Evolutionary conservation across 306 rosid species (phyloP).

Genomic region (Trifolium pratense): DNA sequence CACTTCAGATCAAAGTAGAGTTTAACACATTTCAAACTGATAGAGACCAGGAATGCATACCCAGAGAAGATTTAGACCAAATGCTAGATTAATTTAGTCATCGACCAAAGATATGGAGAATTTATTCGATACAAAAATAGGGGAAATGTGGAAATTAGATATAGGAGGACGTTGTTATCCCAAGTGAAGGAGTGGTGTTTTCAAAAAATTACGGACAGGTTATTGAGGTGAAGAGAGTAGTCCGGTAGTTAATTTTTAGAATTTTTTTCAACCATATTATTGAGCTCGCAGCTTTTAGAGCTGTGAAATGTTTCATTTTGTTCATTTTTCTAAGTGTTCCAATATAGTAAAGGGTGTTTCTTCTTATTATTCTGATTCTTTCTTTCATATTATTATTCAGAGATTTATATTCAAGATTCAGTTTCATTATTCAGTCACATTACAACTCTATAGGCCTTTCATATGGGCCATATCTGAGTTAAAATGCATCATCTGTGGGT

Average conservation of each 20-base stretch:
- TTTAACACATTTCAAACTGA: not conserved
- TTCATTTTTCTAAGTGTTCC: not conserved
- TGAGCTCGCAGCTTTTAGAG: not conserved
- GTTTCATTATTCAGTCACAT: not conserved
- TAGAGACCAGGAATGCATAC: no score
- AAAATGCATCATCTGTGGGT: not conserved
- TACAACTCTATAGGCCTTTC: not conserved
- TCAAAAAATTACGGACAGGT: not conserved
- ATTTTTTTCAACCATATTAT: not conserved
- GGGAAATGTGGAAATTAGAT: not conserved
- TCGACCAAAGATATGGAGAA: not conserved
- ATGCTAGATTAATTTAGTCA: not conserved
- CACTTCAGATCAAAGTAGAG: conserved; percentile 1
- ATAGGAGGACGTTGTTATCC: not conserved
- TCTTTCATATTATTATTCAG: not conserved
- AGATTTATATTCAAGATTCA: not conserved
- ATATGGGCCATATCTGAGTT: conserved; percentile 7
- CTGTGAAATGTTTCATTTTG: not conserved
- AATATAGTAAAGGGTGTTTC: not conserved
- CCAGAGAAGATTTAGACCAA: no score
- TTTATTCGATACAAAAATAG: not conserved
- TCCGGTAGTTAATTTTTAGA: not conserved
- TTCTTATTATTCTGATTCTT: not conserved
- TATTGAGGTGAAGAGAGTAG: not conserved
- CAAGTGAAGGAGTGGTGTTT: not conserved